phyloP scores from a whole-genome alignment of 2,329 filamentous ascomycete genomes.

The Cladophialophora bantiana region DNA sequence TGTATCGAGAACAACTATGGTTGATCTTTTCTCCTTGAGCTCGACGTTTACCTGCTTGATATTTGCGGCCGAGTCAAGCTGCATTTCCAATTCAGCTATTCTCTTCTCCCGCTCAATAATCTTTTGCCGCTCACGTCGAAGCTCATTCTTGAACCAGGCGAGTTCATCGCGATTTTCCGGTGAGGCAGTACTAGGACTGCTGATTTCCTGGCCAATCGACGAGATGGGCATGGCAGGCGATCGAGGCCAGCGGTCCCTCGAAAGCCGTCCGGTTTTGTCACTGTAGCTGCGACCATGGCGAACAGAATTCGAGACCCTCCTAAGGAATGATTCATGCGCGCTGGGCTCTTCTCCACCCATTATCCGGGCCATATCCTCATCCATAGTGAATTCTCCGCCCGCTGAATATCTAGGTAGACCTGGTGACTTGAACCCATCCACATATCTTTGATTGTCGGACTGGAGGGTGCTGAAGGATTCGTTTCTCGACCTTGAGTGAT shows the following conservation, averaged over 20 bases:
- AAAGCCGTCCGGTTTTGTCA: slow-evolving; percentile 64
- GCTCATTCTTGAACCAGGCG: slow-evolving; percentile 70
- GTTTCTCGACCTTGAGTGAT: slow-evolving; percentile 51
- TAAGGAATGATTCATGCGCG: slow-evolving; percentile 78
- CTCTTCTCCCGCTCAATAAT: slow-evolving; percentile 85
- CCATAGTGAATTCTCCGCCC: slow-evolving; percentile 88
- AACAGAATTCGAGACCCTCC: slow-evolving; percentile 90
- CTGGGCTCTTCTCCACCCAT: slow-evolving; percentile 73
- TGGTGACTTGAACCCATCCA: slow-evolving; percentile 64
- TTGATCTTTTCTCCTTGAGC: slow-evolving; percentile 90
- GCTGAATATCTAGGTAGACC: slow-evolving; percentile 75
- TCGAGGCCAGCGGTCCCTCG: slow-evolving; percentile 74
- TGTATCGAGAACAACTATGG: slow-evolving; percentile 90
- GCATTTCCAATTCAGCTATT: slow-evolving; percentile 76
- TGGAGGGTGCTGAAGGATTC: slow-evolving; percentile 57
- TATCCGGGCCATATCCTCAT: slow-evolving; percentile 93
- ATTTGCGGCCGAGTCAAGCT: slow-evolving; percentile 65
- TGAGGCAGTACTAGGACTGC: slow-evolving; percentile 72
- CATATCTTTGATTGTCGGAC: slow-evolving; percentile 46
- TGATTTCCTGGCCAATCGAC: slow-evolving; percentile 63
- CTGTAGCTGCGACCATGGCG: slow-evolving; percentile 91
- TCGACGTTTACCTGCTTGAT: slow-evolving; percentile 84
- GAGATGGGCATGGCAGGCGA: slow-evolving; percentile 64
- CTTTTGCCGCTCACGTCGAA: slow-evolving; percentile 82
- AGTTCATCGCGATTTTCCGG: slow-evolving; percentile 67